These are phyloP conservation scores for Aspergillus diversus DNA, from an alignment of 495 filamentous ascomycete genomes.

Conservation along the genomic window DNA sequence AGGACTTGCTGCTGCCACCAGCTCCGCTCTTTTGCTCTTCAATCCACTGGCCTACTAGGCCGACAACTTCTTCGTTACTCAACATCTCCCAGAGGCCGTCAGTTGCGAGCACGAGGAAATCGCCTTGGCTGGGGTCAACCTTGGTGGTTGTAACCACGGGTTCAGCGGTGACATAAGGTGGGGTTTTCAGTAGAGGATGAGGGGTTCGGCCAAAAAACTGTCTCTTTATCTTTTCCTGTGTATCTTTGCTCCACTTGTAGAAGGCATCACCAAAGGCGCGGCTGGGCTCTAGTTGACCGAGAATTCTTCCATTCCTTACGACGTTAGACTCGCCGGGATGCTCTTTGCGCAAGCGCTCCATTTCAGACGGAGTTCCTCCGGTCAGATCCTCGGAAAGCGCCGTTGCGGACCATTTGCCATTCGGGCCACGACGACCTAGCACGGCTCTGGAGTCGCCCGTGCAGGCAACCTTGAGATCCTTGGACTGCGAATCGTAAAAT, in stretches of 20 bases:
- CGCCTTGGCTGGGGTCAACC: slow-evolving; percentile 85
- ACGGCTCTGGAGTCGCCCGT: slow-evolving; percentile 95
- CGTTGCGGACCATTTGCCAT: slow-evolving; percentile 91
- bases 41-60: slow-evolving; percentile 94
- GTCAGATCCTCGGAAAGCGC: slow-evolving; percentile 92
- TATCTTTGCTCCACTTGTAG: slow-evolving; percentile 93
- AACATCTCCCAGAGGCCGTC: slow-evolving; percentile 99
- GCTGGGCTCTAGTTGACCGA: slow-evolving; percentile 88
- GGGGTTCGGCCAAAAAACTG: slow-evolving; percentile 84
- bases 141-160: slow-evolving; percentile 94
- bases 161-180: slow-evolving; percentile 97
- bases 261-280: slow-evolving; percentile 94
- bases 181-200: slow-evolving; percentile 75
- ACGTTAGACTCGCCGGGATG: slow-evolving; percentile 90
- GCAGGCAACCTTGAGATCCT: slow-evolving; percentile 86
- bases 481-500: slow-evolving; percentile 88
- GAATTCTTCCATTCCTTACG: slow-evolving; percentile 81
- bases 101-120: slow-evolving; percentile 95
- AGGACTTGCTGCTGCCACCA: slow-evolving; percentile 46
- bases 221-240: slow-evolving; percentile 75
- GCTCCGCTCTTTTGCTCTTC: slow-evolving; percentile 66
- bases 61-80: slow-evolving; percentile 97
- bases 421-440: slow-evolving; percentile 74
- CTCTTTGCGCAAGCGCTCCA: slow-evolving; percentile 73
- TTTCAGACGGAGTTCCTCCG: slow-evolving; percentile 81